Evolutionary conservation across 2,329 filamentous ascomycete genomes (phyloP), one percentile per base, ranked within the genome.

Genomic region (Alternaria sp.): DNA sequence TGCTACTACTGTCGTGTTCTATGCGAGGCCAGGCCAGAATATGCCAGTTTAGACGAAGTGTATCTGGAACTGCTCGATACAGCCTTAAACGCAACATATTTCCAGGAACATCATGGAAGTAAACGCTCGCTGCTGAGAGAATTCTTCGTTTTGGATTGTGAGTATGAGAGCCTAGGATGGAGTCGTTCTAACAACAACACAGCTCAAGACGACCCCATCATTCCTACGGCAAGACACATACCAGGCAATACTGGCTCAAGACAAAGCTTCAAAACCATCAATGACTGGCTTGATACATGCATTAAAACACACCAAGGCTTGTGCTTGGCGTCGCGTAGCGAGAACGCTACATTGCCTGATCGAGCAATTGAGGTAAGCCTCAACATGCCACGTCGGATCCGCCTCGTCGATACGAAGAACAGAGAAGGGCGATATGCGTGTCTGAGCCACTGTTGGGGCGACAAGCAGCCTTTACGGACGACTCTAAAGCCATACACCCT

Each of bases 391-490:
- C 18, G 28, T 34, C 28, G 12, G 18, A 34, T 30, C 18, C 30
- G 46, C 18, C 28, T 30, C 16, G 22, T 32, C 28, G 12, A 44
- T 39, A 39, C 38, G 8, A 18, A 22, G 20, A 14, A n/a, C 20
- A 16, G 20, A 5, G 26, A 20, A 14, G 42, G 9, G 18, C 46
- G n/a, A 9, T 48, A 48, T 48, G 42, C 42, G n/a, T 48, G 46
- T 22, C n/a, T 48, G 4, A 48, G 46, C 20, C 28, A 48, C n/a
- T 48, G 46, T 48, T 48, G 46, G 46, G 46, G 46, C 14, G 26
- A 16, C 18, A 1, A 48, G 5, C 28, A 48, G 28, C 30, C 46
- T 14, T 48, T 32, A 11, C 46, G 18, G 30, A 30, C 46, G 24
- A 26, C 24, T 26, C 24, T 26, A 7, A 26, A 26, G 24, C 24